These are phyloP conservation scores for Dictyostelium discoideum DNA, from an alignment of 78 protist genomes.

Conservation along the genomic window DNA sequence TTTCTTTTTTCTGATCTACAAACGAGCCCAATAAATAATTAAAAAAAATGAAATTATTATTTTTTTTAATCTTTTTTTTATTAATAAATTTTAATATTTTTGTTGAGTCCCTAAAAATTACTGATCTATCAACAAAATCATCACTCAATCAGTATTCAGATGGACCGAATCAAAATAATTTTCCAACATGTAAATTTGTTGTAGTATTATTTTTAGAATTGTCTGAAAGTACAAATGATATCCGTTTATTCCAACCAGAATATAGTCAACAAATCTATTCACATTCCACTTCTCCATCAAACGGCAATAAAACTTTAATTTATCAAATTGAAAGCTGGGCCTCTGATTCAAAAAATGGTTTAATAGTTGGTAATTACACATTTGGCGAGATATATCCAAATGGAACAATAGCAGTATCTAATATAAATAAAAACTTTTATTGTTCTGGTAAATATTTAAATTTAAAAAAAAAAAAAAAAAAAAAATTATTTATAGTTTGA, in stretches of 20 bases:
- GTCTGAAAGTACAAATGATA: not conserved
- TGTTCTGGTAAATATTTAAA: not conserved
- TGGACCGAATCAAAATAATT: not conserved
- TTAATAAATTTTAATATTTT: too few species aligned
- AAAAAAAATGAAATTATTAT: too few species aligned
- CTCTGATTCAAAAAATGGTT: not conserved
- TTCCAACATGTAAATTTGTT: too few species aligned
- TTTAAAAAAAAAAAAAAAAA: too few species aligned
- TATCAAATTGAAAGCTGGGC: too few species aligned
- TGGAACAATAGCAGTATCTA: not conserved
- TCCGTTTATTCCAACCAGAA: not conserved
- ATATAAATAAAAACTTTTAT: too few species aligned
- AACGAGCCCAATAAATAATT: too few species aligned
- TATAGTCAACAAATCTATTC: too few species aligned
- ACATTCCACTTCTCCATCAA: not conserved
- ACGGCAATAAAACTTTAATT: too few species aligned
- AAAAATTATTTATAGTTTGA: too few species aligned
- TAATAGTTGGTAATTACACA: not conserved
- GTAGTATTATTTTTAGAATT: not conserved
- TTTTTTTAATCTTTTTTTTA: not conserved
- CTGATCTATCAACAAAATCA: not conserved
- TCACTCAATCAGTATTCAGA: not conserved
- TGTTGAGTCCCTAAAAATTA: not conserved
- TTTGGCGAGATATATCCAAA: not conserved
- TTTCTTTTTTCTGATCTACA: too few species aligned